Evolutionary conservation across 129 eudicot species (phyloP).

Genomic region (Tanacetum coccineum): DNA sequence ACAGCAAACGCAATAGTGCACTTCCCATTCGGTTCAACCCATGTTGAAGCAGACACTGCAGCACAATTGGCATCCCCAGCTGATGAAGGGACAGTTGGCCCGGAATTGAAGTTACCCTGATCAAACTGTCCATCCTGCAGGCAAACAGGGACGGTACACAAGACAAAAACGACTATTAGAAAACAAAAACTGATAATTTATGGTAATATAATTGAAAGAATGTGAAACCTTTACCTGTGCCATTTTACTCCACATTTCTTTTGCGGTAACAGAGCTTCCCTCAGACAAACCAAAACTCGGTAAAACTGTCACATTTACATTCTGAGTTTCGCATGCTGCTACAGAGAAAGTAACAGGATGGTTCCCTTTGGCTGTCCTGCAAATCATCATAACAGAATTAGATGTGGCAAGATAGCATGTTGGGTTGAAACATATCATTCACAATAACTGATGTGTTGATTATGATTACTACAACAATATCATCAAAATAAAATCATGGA

Average conservation of each 20-base stretch:
- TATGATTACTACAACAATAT: background rate
- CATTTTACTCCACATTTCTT: slow-evolving; percentile 96
- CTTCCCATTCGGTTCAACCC: slow-evolving; percentile 99
- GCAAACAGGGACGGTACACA: slow-evolving; percentile 1
- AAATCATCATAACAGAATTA: slow-evolving; percentile 18
- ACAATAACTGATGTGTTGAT: too few relatives aligned
- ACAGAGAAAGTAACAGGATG: slow-evolving; percentile 92
- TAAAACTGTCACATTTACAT: slow-evolving; percentile 83
- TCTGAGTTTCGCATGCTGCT: slow-evolving; percentile 97
- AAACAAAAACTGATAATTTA: background rate
- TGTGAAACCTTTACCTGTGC: slow-evolving; percentile 43
- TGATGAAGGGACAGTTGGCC: slow-evolving; percentile 80
- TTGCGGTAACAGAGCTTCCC: slow-evolving; percentile 71
- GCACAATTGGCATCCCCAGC: slow-evolving; percentile 99
- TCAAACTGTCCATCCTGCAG: slow-evolving; percentile 90
- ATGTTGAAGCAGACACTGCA: slow-evolving; percentile 86
- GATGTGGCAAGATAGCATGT: background rate
- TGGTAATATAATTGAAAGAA: background rate
- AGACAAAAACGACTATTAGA: slow-evolving; percentile 1
- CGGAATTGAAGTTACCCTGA: slow-evolving; percentile 55
- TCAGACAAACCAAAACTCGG: slow-evolving; percentile 94
- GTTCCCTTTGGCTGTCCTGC: slow-evolving; percentile 84
- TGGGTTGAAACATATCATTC: too few relatives aligned
- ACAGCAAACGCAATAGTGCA: slow-evolving; percentile 92
- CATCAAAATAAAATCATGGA: background rate